phyloP scores from a whole-genome alignment of 306 rosid genomes.

The Prunus dulcis region DNA sequence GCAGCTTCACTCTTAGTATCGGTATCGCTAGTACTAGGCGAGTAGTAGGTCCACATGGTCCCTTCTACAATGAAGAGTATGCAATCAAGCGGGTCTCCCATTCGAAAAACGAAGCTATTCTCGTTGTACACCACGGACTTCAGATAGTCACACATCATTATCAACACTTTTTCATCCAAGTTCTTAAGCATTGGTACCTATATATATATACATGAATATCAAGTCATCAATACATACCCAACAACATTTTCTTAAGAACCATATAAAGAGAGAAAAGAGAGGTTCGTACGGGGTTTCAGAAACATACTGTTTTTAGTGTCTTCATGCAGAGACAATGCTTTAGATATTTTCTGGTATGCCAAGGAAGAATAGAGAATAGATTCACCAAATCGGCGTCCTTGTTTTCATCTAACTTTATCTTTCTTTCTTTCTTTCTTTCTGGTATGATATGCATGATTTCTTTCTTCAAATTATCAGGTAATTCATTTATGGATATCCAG shows the following conservation, averaged over 20 bases:
- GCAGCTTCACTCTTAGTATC: too few species aligned
- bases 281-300: too few species aligned
- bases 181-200: slow-evolving; percentile 3
- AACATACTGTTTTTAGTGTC: neutral
- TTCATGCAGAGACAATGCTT: neutral
- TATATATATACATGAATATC: neutral
- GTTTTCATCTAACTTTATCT: neutral
- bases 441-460: neutral
- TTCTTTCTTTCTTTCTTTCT: too few species aligned
- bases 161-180: neutral
- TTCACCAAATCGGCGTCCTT: slow-evolving; percentile 11
- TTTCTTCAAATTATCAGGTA: neutral
- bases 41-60: slow-evolving; percentile 9
- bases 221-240: too few species aligned
- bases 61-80: neutral
- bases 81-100: slow-evolving; percentile 21
- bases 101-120: slow-evolving; percentile 3
- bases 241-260: too few species aligned
- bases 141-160: neutral
- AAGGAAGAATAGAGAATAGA: neutral
- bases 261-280: too few species aligned
- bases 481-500: slow-evolving; percentile 6
- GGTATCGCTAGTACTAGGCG: too few species aligned
- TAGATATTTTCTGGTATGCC: neutral
- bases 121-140: slow-evolving; percentile 16